Evolutionary conservation across 148 eudicot species (phyloP), one percentile per base, ranked within the genome.

Genomic region (Oxyria digyna): DNA sequence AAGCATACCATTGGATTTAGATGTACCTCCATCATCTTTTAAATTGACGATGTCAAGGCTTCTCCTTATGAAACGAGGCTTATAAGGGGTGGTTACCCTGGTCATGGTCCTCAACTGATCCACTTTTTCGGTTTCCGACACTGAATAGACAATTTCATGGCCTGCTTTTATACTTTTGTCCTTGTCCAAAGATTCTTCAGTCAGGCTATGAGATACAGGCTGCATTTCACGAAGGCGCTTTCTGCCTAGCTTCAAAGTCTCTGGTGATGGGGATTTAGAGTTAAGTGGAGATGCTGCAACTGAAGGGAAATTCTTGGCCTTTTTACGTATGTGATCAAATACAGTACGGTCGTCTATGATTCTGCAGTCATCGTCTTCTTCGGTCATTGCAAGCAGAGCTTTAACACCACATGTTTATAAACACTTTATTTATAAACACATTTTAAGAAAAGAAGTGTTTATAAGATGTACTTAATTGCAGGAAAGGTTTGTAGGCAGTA

Each of bases 321-420:
- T 95, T 68, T 84, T 81, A 21, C 89, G 83, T 31, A 91, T 87
- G 78, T 91, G 97, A 63, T 88, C 93, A 78, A 95, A 91, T n/a
- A 95, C 82, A 42, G 90, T 80, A 72, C 52, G 73, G 72, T 72
- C 83, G n/a, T 80, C 75, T 67, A 95, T 81, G 74, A 88, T 88
- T 79, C 72, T 81, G 81, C 96, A 91, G 49, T 91, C 89, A 57
- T 85, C 83, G 50, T 82, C 87, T 50, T 81, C 87, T 50, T 67
- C 73, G 64, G 75, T 72, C 32, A 68, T 62, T 67, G 67, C 72
- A 54, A 76, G 69, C 21, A 62, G 68, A 70, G 69, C 93, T 86
- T 70, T 77, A 62, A 27, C 69, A 75, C 50, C 31, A 67, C 68
- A 54, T 72, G 54, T 59, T n/a, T n/a, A n/a, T n/a, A n/a, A n/a